Conservation (phyloP, 1,284 basidiomycete species). For the Ganoderma leucocontextum region DNA sequence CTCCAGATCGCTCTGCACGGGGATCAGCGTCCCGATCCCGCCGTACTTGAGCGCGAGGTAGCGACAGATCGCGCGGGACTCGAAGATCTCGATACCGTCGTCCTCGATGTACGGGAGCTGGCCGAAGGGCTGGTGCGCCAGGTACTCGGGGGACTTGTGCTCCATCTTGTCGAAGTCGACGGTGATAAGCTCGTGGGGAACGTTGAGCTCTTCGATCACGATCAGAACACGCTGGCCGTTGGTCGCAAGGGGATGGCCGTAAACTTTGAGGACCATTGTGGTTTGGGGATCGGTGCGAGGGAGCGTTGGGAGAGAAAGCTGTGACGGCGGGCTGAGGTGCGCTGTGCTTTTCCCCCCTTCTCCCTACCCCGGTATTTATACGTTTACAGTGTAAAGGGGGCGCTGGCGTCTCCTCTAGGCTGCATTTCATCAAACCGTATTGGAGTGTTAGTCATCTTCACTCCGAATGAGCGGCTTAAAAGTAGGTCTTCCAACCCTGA, state of each 20-base stretch:
- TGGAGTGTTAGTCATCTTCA: not conserved
- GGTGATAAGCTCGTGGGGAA: constrained; percentile 55
- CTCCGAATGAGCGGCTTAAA: not conserved
- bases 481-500: not conserved
- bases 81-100: constrained; percentile 54
- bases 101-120: constrained; percentile 69
- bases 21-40: constrained; percentile 46
- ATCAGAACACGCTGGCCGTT: constrained; percentile 12
- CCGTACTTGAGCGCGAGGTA: constrained; percentile 56
- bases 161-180: constrained; percentile 53
- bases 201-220: constrained; percentile 57
- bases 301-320: not conserved
- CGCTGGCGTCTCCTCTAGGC: not conserved
- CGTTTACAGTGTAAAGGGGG: not conserved
- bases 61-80: constrained; percentile 61
- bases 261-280: constrained; percentile 59
- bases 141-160: constrained; percentile 55
- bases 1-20: constrained; percentile 40
- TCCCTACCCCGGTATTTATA: not conserved
- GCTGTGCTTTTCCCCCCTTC: not conserved
- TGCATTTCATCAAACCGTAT: not conserved
- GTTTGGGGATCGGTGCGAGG: not conserved
- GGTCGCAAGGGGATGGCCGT: constrained; percentile 36
- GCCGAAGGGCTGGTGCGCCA: constrained; percentile 68
- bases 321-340: not conserved